Conservation (phyloP, 306 rosid genomes). For the Sindora glabra region DNA sequence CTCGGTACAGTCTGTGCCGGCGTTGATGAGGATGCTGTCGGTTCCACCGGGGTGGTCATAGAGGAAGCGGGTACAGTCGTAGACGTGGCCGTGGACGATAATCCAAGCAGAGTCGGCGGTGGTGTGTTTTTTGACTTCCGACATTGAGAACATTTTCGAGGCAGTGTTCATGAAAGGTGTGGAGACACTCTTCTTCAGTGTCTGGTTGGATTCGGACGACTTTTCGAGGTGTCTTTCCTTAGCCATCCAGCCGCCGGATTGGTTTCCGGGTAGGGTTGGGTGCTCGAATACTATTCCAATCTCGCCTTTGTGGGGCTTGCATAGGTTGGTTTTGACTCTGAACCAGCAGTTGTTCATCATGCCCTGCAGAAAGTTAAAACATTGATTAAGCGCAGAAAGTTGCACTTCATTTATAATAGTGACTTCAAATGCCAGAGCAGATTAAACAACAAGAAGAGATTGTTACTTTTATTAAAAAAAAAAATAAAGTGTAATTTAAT, state of each 20-base stretch:
- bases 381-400: no score
- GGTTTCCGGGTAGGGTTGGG: constrained; percentile 74
- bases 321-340: constrained; percentile 53
- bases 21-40: constrained; percentile 80
- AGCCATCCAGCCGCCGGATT: constrained; percentile 89
- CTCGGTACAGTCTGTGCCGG: constrained; percentile 85
- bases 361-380: constrained; percentile 52
- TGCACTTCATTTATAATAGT: no score
- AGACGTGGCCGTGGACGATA: constrained; percentile 58
- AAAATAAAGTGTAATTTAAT: no score
- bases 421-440: no score
- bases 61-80: constrained; percentile 69
- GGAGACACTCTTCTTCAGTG: constrained; percentile 51
- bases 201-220: constrained; percentile 21
- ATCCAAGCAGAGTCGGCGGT: constrained; percentile 62
- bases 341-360: constrained; percentile 98
- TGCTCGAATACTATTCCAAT: constrained; percentile 73
- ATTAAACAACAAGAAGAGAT: no score
- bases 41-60: constrained; percentile 83
- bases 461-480: no score
- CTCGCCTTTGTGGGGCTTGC: constrained; percentile 57
- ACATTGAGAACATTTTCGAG: constrained; percentile 34
- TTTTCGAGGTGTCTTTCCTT: constrained; percentile 38
- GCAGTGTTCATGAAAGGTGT: constrained; percentile 58
- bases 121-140: constrained; percentile 56